Conservation (phyloP, 2,329 filamentous ascomycete genomes). For the Fusarium falciforme region DNA sequence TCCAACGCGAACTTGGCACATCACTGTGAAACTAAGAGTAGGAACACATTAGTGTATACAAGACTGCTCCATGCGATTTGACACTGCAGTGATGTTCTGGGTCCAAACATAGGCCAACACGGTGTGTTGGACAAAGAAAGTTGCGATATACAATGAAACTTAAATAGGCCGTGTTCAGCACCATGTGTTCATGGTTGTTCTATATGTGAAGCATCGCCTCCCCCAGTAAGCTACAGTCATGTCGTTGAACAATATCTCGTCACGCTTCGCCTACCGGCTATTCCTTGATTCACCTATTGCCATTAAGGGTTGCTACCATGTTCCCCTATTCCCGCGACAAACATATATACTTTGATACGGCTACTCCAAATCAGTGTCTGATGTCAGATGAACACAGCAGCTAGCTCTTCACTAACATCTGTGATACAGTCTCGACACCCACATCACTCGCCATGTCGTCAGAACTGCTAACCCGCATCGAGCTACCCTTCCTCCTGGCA, state of each 20-base stretch:
- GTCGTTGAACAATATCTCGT: not conserved
- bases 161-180: not conserved
- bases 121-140: not conserved
- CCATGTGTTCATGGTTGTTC: not conserved
- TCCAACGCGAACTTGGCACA: no score
- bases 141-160: not conserved
- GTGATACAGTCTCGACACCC: not conserved
- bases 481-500: not conserved
- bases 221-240: not conserved
- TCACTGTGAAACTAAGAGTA: no score
- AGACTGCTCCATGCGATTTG: not conserved
- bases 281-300: not conserved
- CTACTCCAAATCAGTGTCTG: not conserved
- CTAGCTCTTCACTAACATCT: not conserved
- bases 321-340: not conserved
- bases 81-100: not conserved
- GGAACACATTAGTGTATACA: not conserved
- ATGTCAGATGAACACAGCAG: not conserved
- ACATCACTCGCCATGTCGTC: not conserved
- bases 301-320: not conserved
- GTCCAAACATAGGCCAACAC: not conserved
- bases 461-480: not conserved
- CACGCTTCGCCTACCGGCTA: rapidly evolving
- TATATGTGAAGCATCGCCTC: not conserved
- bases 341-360: not conserved